Percentiles rank a stretch among this genome's conserved stretches.
Conservation (phyloP, 225 moss, liverwort and hornwort genomes). For the Pseudisothecium myosuroides region DNA sequence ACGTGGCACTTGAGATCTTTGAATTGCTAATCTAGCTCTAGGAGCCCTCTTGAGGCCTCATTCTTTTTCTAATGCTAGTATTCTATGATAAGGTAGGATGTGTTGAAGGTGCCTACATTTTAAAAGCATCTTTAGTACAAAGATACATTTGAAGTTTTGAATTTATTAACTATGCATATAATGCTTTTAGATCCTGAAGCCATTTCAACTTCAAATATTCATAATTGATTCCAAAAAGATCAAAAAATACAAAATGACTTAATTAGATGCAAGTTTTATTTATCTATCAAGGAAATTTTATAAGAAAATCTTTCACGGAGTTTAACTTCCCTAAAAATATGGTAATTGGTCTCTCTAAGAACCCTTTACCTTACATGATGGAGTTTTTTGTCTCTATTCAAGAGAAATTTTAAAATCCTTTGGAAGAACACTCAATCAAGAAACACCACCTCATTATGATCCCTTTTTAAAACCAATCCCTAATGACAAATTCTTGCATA, state of each 20-base stretch:
- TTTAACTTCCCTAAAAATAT: background rate
- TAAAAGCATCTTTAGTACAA: background rate
- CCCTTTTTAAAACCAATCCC: background rate
- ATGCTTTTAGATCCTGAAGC: background rate
- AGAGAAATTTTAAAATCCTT: background rate
- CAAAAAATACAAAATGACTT: background rate
- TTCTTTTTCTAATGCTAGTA: no score
- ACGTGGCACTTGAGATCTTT: no score
- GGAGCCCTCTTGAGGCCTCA: no score
- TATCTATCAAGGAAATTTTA: background rate
- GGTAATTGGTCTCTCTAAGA: background rate
- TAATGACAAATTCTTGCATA: background rate
- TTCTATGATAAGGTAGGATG: fast-evolving
- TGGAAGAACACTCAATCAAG: background rate
- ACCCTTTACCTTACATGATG: background rate
- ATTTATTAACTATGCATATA: fast-evolving
- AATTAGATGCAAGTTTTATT: background rate
- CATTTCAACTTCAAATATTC: background rate
- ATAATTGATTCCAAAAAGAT: background rate
- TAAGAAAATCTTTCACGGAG: background rate
- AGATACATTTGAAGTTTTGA: background rate
- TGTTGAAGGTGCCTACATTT: background rate
- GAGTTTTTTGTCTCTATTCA: background rate
- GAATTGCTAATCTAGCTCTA: no score
- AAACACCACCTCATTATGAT: background rate